Evolutionary conservation across 257 asterid genomes (phyloP).

Genomic region (Jacaranda copaia): DNA sequence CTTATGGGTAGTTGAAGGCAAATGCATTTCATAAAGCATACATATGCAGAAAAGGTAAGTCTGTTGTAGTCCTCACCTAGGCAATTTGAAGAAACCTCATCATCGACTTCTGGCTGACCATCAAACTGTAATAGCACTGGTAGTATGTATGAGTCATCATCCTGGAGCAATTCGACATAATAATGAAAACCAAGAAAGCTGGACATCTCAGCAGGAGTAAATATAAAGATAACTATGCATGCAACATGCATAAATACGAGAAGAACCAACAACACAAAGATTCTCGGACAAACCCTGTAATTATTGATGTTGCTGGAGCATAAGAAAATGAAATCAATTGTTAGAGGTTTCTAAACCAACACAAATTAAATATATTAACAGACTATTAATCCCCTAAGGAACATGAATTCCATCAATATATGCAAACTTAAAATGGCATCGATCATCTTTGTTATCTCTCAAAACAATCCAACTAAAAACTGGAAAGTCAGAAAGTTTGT

Average conservation of each 20-base stretch:
- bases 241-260: slow-evolving; percentile 23
- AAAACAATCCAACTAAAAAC: slow-evolving; percentile 2
- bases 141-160: slow-evolving; percentile 86
- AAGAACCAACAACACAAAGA: slow-evolving; percentile 20
- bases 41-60: slow-evolving; percentile 17
- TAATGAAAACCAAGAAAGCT: slow-evolving; percentile 25
- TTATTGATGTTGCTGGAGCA: background rate
- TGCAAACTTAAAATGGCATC: slow-evolving; percentile 8
- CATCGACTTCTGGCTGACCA: slow-evolving; percentile 96
- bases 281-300: background rate
- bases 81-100: slow-evolving; percentile 66
- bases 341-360: slow-evolving; percentile 26
- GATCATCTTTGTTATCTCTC: slow-evolving; percentile 4
- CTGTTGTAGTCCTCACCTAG: no score
- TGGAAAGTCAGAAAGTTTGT: slow-evolving; percentile 17
- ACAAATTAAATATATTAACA: background rate
- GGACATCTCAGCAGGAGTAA: background rate
- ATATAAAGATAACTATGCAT: background rate
- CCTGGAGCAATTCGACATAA: slow-evolving; percentile 56
- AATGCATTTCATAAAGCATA: background rate
- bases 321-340: slow-evolving; percentile 7
- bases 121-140: slow-evolving; percentile 93
- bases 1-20: background rate
- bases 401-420: background rate
- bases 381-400: slow-evolving; percentile 6